These are phyloP conservation scores for Lactuca saligna DNA, from an alignment of 129 eudicot genomes.

Conservation along the genomic window DNA sequence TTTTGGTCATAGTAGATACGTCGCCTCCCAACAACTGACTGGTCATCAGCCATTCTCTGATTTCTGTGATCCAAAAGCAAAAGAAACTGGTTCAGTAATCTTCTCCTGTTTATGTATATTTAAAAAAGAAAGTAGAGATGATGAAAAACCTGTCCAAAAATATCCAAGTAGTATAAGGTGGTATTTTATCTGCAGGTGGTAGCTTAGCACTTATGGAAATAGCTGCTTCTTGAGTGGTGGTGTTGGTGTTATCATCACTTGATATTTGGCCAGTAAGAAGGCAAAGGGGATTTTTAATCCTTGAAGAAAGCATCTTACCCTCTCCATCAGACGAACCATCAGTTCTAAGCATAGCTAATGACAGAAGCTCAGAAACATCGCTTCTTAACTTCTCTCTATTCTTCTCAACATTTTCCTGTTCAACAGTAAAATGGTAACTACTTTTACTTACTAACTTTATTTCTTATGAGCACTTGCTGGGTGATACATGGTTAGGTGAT, in stretches of 20 bases:
- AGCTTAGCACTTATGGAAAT: constrained; percentile 58
- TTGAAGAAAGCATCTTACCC: constrained; percentile 52
- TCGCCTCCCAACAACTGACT: constrained; percentile 90
- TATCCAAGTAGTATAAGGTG: constrained; percentile 90
- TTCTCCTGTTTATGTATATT: too few relatives aligned
- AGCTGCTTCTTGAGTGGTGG: constrained; percentile 46
- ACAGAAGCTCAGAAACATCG: constrained; percentile 49
- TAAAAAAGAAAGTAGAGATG: not conserved
- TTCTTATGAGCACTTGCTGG: constrained; percentile 4
- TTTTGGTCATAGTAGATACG: constrained; percentile 80
- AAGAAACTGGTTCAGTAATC: not conserved
- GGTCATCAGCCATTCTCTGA: constrained; percentile 96
- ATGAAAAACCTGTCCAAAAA: constrained; percentile 59
- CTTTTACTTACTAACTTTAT: not conserved
- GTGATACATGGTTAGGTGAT: not conserved
- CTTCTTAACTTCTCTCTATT: constrained; percentile 48
- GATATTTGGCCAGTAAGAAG: constrained; percentile 45
- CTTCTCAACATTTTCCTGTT: constrained; percentile 60
- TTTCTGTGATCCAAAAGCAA: constrained; percentile 62
- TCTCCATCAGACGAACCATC: constrained; percentile 25
- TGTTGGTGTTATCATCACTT: constrained; percentile 51
- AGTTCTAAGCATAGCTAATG: constrained; percentile 38
- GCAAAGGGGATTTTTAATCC: constrained; percentile 57
- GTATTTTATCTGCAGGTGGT: constrained; percentile 65
- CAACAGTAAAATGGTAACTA: constrained; percentile 18